A percentile compares a stretch with the other conserved stretches of the same genome.
phyloP scores from a whole-genome alignment of 2,329 filamentous ascomycete species.

The Aspergillus thermomutatus region DNA sequence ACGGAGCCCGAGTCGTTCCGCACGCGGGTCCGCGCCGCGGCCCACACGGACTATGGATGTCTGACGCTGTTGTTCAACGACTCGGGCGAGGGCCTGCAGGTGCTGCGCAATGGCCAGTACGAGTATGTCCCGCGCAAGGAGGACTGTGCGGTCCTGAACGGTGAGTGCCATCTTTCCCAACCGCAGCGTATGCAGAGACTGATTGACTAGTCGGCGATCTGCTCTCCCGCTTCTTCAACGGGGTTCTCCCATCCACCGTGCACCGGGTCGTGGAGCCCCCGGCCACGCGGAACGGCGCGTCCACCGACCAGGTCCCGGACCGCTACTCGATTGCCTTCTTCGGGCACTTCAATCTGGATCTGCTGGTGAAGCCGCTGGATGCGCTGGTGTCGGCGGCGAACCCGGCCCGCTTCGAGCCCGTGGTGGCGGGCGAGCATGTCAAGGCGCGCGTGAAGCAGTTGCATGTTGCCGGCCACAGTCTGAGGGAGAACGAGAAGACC shows the following conservation, averaged over 20 bases:
- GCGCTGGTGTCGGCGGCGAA: background rate
- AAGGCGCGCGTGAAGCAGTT: conserved; percentile 1
- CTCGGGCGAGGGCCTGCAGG: background rate
- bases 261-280: background rate
- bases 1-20: background rate
- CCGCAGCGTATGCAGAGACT: too few species aligned
- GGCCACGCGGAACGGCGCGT: background rate
- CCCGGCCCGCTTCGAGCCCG: background rate
- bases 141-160: background rate
- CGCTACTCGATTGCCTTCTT: conserved; percentile 1
- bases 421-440: background rate
- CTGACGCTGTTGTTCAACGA: conserved; percentile 1
- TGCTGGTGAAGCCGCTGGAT: conserved; percentile 1
- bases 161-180: too few species aligned
- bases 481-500: background rate
- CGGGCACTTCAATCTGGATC: background rate
- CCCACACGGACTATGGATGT: background rate
- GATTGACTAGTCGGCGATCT: background rate
- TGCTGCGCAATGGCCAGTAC: background rate
- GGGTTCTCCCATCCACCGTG: background rate
- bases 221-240: conserved; percentile 1
- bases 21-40: background rate
- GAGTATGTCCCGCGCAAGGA: background rate
- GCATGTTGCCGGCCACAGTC: background rate
- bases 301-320: background rate